Percentiles rank a stretch among this genome's conserved stretches.
Conservation (phyloP, 306 rosid species). For the Heteromeles arbutifolia region DNA sequence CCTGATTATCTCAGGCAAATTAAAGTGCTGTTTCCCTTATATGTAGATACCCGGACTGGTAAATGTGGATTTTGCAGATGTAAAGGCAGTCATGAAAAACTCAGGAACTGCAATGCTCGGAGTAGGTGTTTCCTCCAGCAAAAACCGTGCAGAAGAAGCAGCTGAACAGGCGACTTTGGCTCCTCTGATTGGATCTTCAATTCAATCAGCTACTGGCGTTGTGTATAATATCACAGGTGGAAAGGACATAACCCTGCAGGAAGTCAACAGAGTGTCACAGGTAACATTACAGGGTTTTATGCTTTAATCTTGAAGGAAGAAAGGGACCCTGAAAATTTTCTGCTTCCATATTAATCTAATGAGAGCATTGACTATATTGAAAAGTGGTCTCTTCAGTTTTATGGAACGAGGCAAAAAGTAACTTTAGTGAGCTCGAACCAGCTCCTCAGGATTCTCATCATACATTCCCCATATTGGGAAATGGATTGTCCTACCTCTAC, state of each 20-base stretch:
- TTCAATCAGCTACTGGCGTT: constrained; percentile 95
- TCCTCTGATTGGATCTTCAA: constrained; percentile 94
- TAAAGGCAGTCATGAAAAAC: constrained; percentile 96
- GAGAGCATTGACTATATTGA: too few species aligned
- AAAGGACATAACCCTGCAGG: constrained; percentile 96
- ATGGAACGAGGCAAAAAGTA: too few species aligned
- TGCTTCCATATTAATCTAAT: too few species aligned
- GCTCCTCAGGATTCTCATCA: background rate
- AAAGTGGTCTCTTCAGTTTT: too few species aligned
- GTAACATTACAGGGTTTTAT: constrained; percentile 30
- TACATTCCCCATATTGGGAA: too few species aligned
- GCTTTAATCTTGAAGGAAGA: too few species aligned
- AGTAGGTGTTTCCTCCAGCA: constrained; percentile 94
- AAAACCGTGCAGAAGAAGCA: constrained; percentile 98
- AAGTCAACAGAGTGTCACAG: constrained; percentile 97
- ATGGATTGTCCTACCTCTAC: too few species aligned
- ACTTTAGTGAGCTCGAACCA: background rate
- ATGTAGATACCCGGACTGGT: constrained; percentile 97
- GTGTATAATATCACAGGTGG: constrained; percentile 98
- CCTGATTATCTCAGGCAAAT: background rate
- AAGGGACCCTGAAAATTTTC: too few species aligned
- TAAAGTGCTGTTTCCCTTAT: constrained; percentile 9
- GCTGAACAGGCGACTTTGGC: constrained; percentile 99
- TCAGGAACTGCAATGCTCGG: constrained; percentile 99
- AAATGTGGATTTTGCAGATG: constrained; percentile 98